Base-by-base conservation (phyloP, 1,284 basidiomycete genomes). In the Porodaedalea pini region DNA sequence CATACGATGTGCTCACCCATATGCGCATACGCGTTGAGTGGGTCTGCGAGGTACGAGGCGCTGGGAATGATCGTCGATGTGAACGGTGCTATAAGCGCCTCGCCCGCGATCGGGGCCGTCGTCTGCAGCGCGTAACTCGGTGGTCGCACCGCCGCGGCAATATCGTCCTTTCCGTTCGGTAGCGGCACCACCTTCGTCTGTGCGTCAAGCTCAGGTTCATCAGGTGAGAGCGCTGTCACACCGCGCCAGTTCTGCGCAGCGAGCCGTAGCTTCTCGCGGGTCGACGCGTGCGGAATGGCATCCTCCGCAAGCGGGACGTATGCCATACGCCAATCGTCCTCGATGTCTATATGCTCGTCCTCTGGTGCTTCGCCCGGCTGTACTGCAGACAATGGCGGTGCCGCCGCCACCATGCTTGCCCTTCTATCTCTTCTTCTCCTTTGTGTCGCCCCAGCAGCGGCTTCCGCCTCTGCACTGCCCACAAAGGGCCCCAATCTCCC, bases 161-260 rank as follows among this genome's bases (percentile, higher is more conserved):
- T 69, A 57, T 47, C 61, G 32, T 50, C 54, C 43, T 57, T 48
- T 3, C 11, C 40, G 21, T 25, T 34, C 8, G 65, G 65, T 36
- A 67, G 27, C 29, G 62, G 60, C 10, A 54, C 54, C 23, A 60
- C 58, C 19, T 51, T 51, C 39, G 60, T 56, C 36, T 72, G 25
- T 51, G 67, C 56, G 67, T 74, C 68, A 62, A 62, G 57, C 62
- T 57, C 23, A 69, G 71, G 2, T 67, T 67, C 34, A 67, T 67
- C 5, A 67, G 67, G 44, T 66, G 67, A 50, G 60, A 88, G 72
- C 2, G 86, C 85, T n/a, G 81, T 81, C 23, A 88, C 71, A 0
- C 86, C 87, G 6, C 87, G 73, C 86, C 87, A 89, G 31, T 78
- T 71, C 34, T 78, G 76, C 8, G 87, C 84, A n/a, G 82, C 78